A percentile compares a stretch with the other conserved stretches of the same genome.
These are phyloP conservation scores for Lanmaoa rubissima DNA, from an alignment of 768 basidiomycete species.

Conservation along the genomic window DNA sequence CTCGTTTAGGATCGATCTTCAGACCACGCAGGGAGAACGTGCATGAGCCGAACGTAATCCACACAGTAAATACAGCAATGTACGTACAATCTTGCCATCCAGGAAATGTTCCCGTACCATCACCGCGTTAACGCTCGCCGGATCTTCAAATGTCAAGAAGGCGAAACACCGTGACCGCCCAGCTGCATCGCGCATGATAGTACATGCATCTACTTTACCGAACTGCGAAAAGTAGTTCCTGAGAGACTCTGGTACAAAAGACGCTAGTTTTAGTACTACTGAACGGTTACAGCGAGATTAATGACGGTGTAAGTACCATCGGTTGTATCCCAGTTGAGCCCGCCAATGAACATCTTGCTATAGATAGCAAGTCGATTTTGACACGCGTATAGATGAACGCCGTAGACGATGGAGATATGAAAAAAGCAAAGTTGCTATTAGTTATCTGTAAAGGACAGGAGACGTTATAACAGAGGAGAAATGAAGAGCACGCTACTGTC, in stretches of 20 bases:
- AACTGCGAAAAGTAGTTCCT: conserved; percentile 93
- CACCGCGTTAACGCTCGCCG: conserved; percentile 90
- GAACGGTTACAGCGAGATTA: conserved; percentile 34
- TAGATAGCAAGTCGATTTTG: conserved; percentile 32
- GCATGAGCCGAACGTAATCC: conserved; percentile 20
- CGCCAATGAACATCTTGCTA: conserved; percentile 99
- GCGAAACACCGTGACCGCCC: conserved; percentile 97
- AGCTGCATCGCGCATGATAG: conserved; percentile 96
- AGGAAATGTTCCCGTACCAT: conserved; percentile 94
- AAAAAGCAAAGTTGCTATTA: conserved; percentile 68
- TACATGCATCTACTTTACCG: conserved; percentile 95
- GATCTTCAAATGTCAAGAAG: conserved; percentile 93
- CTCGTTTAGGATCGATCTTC: conserved; percentile 99
- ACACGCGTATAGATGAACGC: conserved; percentile 28
- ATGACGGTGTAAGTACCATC: conserved; percentile 73
- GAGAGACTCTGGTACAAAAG: conserved; percentile 56
- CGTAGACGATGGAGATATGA: conserved; percentile 30
- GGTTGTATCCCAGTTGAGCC: conserved; percentile 99
- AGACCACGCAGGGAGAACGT: conserved; percentile 9
- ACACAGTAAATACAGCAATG: conserved; percentile 23
- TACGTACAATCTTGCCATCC: conserved; percentile 93
- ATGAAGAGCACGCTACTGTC: conserved; percentile 73
- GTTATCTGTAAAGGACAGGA: conserved; percentile 69
- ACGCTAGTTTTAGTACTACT: conserved; percentile 44
- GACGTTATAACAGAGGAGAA: conserved; percentile 56